A percentile compares a stretch with the other conserved stretches of the same genome.
phyloP scores from a whole-genome alignment of 108 stramenopile genomes.

The Nitzschia sp. region DNA sequence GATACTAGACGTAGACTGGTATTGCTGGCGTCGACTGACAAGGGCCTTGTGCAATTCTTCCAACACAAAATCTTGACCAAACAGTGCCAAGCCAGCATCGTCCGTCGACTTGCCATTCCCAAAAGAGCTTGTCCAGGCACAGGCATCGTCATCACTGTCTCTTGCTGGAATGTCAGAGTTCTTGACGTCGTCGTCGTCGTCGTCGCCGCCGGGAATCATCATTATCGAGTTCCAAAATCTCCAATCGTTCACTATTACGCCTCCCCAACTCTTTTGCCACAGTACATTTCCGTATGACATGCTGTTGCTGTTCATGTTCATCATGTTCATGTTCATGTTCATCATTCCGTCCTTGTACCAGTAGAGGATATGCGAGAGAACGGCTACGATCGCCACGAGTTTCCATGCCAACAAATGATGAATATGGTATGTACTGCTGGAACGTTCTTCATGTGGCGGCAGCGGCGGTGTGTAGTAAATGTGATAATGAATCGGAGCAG shows the following conservation, averaged over 20 bases:
- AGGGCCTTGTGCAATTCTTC: not conserved
- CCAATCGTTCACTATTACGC: no score
- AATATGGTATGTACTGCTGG: no score
- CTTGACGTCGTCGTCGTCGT: slow-evolving; percentile 1
- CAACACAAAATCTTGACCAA: slow-evolving; percentile 21
- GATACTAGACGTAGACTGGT: not conserved
- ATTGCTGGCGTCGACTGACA: not conserved
- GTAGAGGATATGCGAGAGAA: slow-evolving; percentile 16
- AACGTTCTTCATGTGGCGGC: not conserved
- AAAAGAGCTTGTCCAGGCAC: no score
- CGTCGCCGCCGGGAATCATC: not conserved
- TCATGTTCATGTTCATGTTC: not conserved
- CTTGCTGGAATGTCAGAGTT: no score
- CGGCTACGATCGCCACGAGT: not conserved
- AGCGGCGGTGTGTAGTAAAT: slow-evolving; percentile 13
- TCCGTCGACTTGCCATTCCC: no score
- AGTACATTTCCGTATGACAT: no score
- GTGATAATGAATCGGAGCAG: slow-evolving; percentile 21
- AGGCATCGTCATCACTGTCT: no score
- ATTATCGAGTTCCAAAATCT: no score
- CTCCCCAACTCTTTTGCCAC: no score
- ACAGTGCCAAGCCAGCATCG: not conserved
- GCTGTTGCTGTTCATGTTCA: not conserved
- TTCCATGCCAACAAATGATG: not conserved
- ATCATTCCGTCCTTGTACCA: not conserved